Conservation (phyloP, 441 rosid genomes). For the Monsonia emarginata region DNA sequence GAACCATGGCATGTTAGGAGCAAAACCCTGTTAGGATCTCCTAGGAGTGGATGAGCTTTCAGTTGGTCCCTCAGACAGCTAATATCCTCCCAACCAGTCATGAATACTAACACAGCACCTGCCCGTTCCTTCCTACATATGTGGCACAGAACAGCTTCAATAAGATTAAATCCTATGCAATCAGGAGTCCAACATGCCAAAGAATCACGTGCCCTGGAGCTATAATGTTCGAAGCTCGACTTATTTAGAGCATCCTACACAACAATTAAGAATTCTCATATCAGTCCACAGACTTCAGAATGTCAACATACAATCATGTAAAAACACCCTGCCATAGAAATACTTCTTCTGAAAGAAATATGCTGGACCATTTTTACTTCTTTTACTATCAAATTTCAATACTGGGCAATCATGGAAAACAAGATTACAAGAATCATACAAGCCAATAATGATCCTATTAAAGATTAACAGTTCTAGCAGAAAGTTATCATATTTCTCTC, state of each 20-base stretch:
- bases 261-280: conserved; percentile 13
- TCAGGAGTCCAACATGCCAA: conserved; percentile 87
- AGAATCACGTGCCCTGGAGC: conserved; percentile 82
- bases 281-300: conserved; percentile 8
- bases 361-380: not conserved
- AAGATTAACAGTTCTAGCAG: not conserved
- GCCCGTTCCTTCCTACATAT: conserved; percentile 90
- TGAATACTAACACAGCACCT: conserved; percentile 88
- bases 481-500: not conserved
- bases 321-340: not conserved
- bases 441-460: not conserved
- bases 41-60: conserved; percentile 92
- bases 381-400: not conserved
- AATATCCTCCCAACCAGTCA: conserved; percentile 99
- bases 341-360: not conserved
- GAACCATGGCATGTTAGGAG: conserved; percentile 92
- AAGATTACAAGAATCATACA: not conserved
- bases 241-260: conserved; percentile 80
- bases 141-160: conserved; percentile 91
- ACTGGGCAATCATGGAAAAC: not conserved
- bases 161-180: conserved; percentile 88
- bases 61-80: conserved; percentile 85
- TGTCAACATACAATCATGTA: not conserved
- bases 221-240: conserved; percentile 74
- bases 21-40: conserved; percentile 92